Evolutionary conservation across 495 filamentous ascomycete species (phyloP).

Genomic region (Massariosphaeria phaeospora): DNA sequence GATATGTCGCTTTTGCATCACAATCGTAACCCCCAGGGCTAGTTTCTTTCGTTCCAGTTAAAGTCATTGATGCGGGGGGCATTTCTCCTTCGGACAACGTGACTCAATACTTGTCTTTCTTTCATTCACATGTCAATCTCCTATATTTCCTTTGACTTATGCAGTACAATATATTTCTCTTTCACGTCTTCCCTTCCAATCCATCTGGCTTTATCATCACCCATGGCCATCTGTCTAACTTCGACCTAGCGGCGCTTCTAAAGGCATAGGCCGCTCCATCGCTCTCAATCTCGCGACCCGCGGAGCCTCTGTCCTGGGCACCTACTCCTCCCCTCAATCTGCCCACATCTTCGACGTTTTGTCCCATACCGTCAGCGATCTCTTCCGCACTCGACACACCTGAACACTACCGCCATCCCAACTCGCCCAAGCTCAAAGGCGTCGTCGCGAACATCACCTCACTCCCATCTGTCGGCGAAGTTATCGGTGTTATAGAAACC

Average conservation of each 20-base stretch:
- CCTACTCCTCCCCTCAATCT: conserved; percentile 32
- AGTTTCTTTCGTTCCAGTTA: too few species aligned
- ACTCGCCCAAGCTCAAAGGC: conserved; percentile 22
- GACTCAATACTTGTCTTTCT: neutral
- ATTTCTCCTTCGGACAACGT: too few species aligned
- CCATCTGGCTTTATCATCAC: neutral
- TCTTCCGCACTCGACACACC: conserved; percentile 14
- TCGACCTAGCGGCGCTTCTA: conserved; percentile 27
- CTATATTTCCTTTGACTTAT: neutral
- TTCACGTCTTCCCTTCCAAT: neutral
- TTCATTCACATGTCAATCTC: neutral
- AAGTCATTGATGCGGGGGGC: too few species aligned
- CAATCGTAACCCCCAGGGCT: too few species aligned
- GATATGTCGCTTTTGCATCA: too few species aligned
- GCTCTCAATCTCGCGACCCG: conserved; percentile 30
- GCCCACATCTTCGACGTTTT: conserved; percentile 32
- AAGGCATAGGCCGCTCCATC: conserved; percentile 36
- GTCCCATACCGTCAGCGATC: conserved; percentile 23
- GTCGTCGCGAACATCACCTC: conserved; percentile 29
- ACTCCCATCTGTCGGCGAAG: conserved; percentile 7
- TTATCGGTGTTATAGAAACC: conserved; percentile 4
- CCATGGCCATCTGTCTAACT: neutral
- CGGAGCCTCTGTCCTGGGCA: conserved; percentile 30
- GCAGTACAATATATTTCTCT: neutral
- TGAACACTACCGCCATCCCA: neutral